Evolutionary conservation across 257 asterid species (phyloP).

Genomic region (Orobanche coerulescens): DNA sequence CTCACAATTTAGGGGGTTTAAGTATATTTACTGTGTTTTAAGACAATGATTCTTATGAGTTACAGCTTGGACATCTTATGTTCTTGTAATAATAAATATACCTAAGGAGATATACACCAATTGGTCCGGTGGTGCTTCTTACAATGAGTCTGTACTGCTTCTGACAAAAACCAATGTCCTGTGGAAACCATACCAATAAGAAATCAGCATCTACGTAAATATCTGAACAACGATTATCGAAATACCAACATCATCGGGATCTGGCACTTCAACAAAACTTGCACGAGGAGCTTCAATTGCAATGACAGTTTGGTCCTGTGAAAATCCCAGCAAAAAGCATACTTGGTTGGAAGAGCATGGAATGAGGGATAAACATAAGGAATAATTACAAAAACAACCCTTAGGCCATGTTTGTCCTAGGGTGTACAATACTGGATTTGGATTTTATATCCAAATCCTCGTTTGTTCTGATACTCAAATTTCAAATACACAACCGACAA

Average conservation of each 20-base stretch:
- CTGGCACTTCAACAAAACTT: slow-evolving; percentile 64
- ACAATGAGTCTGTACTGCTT: slow-evolving; percentile 49
- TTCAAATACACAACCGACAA: no score
- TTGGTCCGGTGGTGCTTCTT: slow-evolving; percentile 66
- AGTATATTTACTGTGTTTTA: no score
- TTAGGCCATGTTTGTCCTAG: no score
- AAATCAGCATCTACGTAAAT: slow-evolving; percentile 9
- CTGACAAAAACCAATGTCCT: slow-evolving; percentile 42
- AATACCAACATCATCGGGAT: slow-evolving; percentile 63
- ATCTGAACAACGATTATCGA: background rate
- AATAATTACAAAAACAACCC: background rate
- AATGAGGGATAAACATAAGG: slow-evolving; percentile 5
- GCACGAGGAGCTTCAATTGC: slow-evolving; percentile 78
- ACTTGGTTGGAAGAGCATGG: slow-evolving; percentile 14
- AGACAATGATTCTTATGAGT: background rate
- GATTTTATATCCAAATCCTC: no score
- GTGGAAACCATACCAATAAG: slow-evolving; percentile 25
- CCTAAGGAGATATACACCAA: slow-evolving; percentile 59
- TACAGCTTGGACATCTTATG: background rate
- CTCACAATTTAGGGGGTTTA: no score
- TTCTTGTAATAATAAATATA: slow-evolving; percentile 14
- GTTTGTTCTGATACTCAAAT: no score
- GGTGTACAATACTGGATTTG: no score
- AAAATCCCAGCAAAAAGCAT: slow-evolving; percentile 14
- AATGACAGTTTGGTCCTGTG: slow-evolving; percentile 55